phyloP scores from a whole-genome alignment of 2,329 filamentous ascomycete species.

The Cordyceps javanica region DNA sequence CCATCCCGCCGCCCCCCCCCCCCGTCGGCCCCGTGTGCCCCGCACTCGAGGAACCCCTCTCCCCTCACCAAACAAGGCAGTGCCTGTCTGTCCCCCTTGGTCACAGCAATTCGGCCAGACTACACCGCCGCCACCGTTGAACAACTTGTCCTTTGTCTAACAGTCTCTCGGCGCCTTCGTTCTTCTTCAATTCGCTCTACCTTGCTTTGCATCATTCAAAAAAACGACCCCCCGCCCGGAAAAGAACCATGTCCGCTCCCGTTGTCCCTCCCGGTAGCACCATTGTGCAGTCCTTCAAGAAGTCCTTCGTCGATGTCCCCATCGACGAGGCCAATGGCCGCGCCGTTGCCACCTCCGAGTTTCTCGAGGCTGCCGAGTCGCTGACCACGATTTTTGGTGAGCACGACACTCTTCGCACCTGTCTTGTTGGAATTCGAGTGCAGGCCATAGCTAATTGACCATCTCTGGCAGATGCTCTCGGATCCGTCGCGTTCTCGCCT shows the following conservation, averaged over 20 bases:
- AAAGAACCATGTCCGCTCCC: constrained; percentile 44
- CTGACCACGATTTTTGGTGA: constrained; percentile 81
- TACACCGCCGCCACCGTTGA: not conserved
- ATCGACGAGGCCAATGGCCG: constrained; percentile 67
- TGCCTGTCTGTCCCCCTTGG: not conserved
- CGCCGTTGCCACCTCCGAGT: constrained; percentile 75
- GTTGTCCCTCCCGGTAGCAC: constrained; percentile 60
- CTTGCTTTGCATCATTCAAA: not conserved
- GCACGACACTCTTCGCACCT: not conserved
- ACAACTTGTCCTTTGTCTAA: not conserved
- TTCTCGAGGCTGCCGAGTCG: constrained; percentile 85
- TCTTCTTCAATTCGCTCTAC: not conserved
- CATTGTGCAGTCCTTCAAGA: constrained; percentile 79
- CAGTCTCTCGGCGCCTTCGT: not conserved
- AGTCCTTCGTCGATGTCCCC: constrained; percentile 77
- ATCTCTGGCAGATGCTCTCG: constrained; percentile 48
- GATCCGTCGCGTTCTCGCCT: constrained; percentile 72
- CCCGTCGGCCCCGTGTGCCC: not conserved
- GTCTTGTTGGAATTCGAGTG: too few species aligned
- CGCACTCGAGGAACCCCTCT: not conserved
- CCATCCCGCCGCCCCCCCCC: not conserved
- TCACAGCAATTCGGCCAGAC: not conserved
- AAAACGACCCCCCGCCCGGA: not conserved
- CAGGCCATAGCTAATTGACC: not conserved
- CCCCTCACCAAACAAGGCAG: not conserved